Percentiles rank a stretch among this genome's conserved stretches.
These are phyloP conservation scores for Cylindrotheca fusiformis DNA, from an alignment of 108 stramenopile species.

Conservation along the genomic window DNA sequence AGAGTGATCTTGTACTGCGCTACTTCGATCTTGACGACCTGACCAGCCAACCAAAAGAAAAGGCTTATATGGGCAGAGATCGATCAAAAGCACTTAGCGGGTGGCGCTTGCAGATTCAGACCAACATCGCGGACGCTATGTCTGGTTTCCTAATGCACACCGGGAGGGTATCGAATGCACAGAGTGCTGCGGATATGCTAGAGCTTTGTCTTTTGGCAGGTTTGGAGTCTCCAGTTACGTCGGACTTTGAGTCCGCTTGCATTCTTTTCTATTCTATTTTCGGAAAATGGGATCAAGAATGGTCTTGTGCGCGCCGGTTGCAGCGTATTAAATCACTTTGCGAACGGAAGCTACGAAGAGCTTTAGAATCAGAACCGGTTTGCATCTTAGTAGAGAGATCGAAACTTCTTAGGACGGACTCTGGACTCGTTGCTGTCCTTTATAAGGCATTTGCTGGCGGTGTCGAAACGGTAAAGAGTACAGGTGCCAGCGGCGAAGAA, in stretches of 20 bases:
- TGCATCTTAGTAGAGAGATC: not conserved
- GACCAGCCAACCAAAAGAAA: not conserved
- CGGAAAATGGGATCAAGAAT: too few relatives aligned
- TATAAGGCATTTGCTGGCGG: slow-evolving; percentile 2
- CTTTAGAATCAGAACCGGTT: too few relatives aligned
- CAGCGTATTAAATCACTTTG: too few relatives aligned
- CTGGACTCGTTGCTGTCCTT: not conserved
- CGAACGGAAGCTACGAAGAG: too few relatives aligned
- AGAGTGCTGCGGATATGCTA: not conserved
- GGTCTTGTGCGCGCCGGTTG: too few relatives aligned
- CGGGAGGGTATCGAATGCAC: not conserved
- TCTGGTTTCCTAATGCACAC: not conserved
- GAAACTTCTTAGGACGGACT: not conserved
- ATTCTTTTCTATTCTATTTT: slow-evolving; percentile 1
- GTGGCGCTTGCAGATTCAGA: not conserved
- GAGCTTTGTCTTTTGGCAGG: slow-evolving; percentile 18
- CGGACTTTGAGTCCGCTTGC: slow-evolving; percentile 31
- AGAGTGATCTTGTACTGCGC: not conserved
- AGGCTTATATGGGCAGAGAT: not conserved
- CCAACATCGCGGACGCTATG: not conserved
- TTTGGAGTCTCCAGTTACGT: slow-evolving; percentile 25
- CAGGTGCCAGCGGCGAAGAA: not conserved
- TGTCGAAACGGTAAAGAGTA: not conserved
- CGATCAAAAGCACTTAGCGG: not conserved
- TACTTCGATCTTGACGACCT: not conserved